These are phyloP conservation scores for Tarenaya hassleriana DNA, from an alignment of 345 rosid species.

Conservation along the genomic window DNA sequence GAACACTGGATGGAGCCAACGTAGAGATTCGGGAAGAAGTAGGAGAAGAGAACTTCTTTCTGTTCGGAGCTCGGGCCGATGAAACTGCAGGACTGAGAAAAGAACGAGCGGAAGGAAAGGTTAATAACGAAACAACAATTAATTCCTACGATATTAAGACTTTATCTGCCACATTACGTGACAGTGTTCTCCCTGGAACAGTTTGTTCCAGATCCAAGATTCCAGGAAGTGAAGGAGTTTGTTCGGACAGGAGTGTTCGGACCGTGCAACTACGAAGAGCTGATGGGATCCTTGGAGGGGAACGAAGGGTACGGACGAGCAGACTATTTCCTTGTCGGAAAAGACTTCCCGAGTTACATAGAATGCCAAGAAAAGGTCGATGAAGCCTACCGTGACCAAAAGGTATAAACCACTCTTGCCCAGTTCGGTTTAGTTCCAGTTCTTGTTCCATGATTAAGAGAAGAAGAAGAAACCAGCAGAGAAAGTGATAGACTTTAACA, in stretches of 20 bases:
- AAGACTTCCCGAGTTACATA: slow-evolving; percentile 78
- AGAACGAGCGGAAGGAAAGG: slow-evolving; percentile 73
- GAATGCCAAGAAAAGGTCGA: slow-evolving; percentile 78
- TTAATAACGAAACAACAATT: no score
- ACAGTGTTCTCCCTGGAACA: no score
- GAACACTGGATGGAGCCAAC: slow-evolving; percentile 87
- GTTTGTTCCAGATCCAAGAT: slow-evolving; percentile 65
- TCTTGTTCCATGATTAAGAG: no score
- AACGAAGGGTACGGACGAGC: slow-evolving; percentile 73
- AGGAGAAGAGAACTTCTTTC: slow-evolving; percentile 79
- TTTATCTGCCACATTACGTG: no score
- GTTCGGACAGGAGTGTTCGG: slow-evolving; percentile 66
- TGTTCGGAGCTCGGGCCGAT: slow-evolving; percentile 68
- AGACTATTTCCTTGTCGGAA: slow-evolving; percentile 82
- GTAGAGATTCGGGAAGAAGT: slow-evolving; percentile 80
- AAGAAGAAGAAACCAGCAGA: no score
- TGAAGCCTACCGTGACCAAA: slow-evolving; percentile 57
- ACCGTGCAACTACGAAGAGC: slow-evolving; percentile 46
- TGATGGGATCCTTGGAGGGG: slow-evolving; percentile 75
- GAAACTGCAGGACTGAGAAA: slow-evolving; percentile 64
- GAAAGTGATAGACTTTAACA: slow-evolving; percentile 9
- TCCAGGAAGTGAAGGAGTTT: slow-evolving; percentile 69
- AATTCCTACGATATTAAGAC: no score
- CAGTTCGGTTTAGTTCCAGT: no score
- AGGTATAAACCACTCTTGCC: no score